Evolutionary conservation across 176 grass and related monocot species (phyloP), one percentile per base, ranked within the genome.

Genomic region (Thinopyrum elongatum): DNA sequence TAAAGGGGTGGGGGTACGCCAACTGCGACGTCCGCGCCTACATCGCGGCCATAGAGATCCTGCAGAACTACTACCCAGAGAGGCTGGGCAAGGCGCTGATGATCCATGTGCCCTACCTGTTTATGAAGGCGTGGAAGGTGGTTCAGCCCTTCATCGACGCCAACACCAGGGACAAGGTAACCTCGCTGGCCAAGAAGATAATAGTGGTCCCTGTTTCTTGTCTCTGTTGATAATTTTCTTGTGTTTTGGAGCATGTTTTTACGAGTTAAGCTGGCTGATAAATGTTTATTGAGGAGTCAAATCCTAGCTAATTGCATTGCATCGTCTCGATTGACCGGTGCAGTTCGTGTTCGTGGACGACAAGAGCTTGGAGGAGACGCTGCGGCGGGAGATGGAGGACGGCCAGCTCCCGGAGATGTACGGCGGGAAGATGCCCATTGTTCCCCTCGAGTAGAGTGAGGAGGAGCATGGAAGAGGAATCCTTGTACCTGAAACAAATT

Each of bases 21-120:
- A 91, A 93, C 46, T 92, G 91, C 15, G 94, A 97, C 16, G 71
- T 90, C 4, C 41, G 87, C 0, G 94, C 85, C 27, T 97, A 93
- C 46, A 66, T 91, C 17, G 91, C 91, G 41, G 89, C 85, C 64
- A 58, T 97, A 5, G 89, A 97, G 26, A 92, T 97, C 75, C 81
- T 97, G 91, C 94, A 97, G 87, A 95, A 57, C 36, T 89, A 87
- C 82, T 95, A 91, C 55, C 94, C 94, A 11, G 91, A 95, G 36
- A 80, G 94, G 88, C 89, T 95, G 1, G 94, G 80, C 38, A 95
- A 93, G 86, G 88, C 77, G 3, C 61, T 89, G 12, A 63, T 95
- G 80, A 53, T 95, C 70, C 67, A 93, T 58, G 94, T 89, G 22
- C 94, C 94, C 3, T 90, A 89, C 82, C 30, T 95, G 3, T 93